Evolutionary conservation across 495 filamentous ascomycete species (phyloP).

Genomic region (Cairneyella variabilis): DNA sequence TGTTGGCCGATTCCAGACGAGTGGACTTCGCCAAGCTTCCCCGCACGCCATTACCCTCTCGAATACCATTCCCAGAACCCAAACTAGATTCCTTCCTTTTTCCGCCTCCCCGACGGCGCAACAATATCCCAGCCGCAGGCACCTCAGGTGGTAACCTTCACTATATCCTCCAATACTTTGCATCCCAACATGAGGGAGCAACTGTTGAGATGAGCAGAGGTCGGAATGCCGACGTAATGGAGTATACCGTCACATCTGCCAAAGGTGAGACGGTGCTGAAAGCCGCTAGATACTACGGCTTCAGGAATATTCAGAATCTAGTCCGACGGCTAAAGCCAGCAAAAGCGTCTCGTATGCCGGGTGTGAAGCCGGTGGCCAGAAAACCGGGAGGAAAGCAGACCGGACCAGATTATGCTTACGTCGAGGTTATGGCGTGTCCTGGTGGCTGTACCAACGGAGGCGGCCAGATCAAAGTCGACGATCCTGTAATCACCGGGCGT

Average conservation of each 20-base stretch:
- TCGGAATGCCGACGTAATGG: conserved; percentile 85
- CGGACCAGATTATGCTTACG: conserved; percentile 68
- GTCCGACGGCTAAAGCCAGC: conserved; percentile 84
- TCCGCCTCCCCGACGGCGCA: conserved; percentile 31
- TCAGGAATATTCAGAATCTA: conserved; percentile 96
- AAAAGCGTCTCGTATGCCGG: conserved; percentile 69
- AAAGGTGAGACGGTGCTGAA: conserved; percentile 62
- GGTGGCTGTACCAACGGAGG: conserved; percentile 97
- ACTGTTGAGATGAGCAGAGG: conserved; percentile 65
- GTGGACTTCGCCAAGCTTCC: conserved; percentile 70
- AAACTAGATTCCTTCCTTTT: conserved; percentile 70
- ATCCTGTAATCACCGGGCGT: conserved; percentile 46
- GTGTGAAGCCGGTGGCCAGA: conserved; percentile 53
- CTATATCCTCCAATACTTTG: conserved; percentile 71
- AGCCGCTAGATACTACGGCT: conserved; percentile 90
- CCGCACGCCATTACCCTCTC: conserved; percentile 41
- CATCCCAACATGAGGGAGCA: conserved; percentile 63
- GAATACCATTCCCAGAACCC: conserved; percentile 61
- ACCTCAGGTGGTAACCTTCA: conserved; percentile 88
- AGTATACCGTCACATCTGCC: conserved; percentile 61
- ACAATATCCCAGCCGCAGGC: conserved; percentile 43
- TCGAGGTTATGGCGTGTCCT: conserved; percentile 98
- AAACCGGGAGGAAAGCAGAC: conserved; percentile 35
- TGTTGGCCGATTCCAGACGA: conserved; percentile 73
- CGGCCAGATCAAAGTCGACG: conserved; percentile 87